Percentiles rank a stretch among this genome's conserved stretches.
Conservation (phyloP, 2,329 filamentous ascomycete species). For the Raffaelea arxii region DNA sequence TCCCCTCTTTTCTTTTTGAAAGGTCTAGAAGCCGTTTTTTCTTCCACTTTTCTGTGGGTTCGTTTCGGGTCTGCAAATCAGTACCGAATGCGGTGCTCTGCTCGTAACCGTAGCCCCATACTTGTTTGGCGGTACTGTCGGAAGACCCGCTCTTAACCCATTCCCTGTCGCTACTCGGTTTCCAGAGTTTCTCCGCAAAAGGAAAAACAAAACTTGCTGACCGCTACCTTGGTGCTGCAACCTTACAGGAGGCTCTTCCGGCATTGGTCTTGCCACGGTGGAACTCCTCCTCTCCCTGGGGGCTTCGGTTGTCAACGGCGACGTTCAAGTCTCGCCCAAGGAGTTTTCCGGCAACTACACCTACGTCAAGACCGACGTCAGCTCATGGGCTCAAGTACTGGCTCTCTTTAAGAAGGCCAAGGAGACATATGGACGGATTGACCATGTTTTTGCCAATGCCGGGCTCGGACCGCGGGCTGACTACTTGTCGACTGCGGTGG, state of each 20-base stretch:
- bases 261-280: slow-evolving; percentile 3
- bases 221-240: not conserved
- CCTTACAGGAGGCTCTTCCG: not conserved
- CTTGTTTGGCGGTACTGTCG: too few species aligned
- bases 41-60: too few species aligned
- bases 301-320: not conserved
- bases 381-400: not conserved
- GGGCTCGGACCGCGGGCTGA: not conserved
- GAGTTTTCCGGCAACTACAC: not conserved
- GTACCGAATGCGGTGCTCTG: too few species aligned
- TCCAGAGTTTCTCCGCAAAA: too few species aligned
- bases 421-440: not conserved
- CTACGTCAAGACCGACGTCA: slow-evolving; percentile 1
- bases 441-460: slow-evolving; percentile 4
- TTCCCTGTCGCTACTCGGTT: too few species aligned
- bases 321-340: not conserved
- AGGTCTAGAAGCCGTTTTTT: too few species aligned
- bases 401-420: not conserved
- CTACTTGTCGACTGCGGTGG: not conserved
- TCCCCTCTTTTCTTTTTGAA: too few species aligned
- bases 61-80: too few species aligned
- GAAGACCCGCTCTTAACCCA: too few species aligned
- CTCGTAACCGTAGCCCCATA: too few species aligned
- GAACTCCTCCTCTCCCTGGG: slow-evolving; percentile 1
- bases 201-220: too few species aligned